These are phyloP conservation scores for Dipteronia dyeriana DNA, from an alignment of 345 rosid species.

Conservation along the genomic window DNA sequence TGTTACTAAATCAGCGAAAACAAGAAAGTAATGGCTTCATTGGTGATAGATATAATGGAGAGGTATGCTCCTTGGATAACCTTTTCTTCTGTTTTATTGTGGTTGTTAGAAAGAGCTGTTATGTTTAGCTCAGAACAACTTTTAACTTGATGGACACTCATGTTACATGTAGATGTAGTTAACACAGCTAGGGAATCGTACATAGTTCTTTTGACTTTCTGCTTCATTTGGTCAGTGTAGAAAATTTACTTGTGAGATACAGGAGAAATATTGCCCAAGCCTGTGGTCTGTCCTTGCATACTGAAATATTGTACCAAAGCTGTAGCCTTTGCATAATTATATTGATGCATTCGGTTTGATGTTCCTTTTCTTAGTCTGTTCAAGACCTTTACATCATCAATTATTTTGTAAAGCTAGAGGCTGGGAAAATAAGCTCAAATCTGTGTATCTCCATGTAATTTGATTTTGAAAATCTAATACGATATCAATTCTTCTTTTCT, in stretches of 20 bases:
- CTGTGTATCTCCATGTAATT: not conserved
- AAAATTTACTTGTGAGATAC: not conserved
- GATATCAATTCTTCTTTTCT: not conserved
- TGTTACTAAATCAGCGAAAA: conserved; percentile 64
- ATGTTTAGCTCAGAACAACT: conserved; percentile 14
- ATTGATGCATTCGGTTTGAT: no score
- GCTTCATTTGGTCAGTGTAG: not conserved
- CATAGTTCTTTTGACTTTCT: conserved; percentile 8
- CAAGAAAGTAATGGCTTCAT: conserved; percentile 44
- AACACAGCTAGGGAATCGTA: not conserved
- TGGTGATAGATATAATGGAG: conserved; percentile 44
- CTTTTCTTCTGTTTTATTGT: conserved; percentile 2
- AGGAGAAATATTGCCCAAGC: not conserved
- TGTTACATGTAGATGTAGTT: not conserved
- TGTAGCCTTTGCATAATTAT: not conserved
- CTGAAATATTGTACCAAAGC: not conserved
- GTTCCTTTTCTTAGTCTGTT: no score
- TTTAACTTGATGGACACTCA: not conserved
- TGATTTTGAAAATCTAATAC: not conserved
- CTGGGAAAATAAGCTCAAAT: not conserved
- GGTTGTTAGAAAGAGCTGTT: conserved; percentile 4
- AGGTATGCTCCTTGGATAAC: conserved; percentile 40
- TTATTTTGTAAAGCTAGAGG: no score
- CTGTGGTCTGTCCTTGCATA: not conserved
- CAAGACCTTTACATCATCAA: no score